Evolutionary conservation across 176 grass and related monocot genomes (phyloP), one percentile per base, ranked within the genome.

Genomic region (Miscanthus lutarioriparius): DNA sequence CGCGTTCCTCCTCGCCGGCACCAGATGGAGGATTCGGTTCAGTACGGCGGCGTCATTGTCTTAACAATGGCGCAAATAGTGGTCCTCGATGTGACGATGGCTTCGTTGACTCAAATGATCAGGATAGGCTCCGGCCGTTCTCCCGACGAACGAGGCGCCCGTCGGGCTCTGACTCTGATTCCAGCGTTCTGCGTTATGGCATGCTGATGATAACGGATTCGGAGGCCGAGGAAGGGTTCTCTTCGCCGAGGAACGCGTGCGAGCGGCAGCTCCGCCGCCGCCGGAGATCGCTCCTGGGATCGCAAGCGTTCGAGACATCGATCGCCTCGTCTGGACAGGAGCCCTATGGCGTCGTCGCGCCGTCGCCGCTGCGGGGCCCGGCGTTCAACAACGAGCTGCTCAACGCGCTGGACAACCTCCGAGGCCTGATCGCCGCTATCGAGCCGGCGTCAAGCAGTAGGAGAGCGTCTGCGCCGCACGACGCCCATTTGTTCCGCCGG

Each of bases 391-490:
- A 36, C 56, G 86, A 84, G 2, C 44, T 88, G 43, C 75, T 88
- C 32, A 43, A 48, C 40, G 74, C 74, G 41, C 80, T 88, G 41
- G 74, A 83, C 86, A 73, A 17, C 54, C 86, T 88, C 56, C 80
- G 86, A 1, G 27, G 54, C 12, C 13, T 88, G 74, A 64, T 88
- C 80, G 74, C 58, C 33, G 35, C 67, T 58, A 30, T 88, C 67
- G 74, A 83, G 44, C 74, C 80, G 73, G n/a, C 11, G 15, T 14
- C 67, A 32, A 78, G 8, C 53, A 4, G 49, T 56, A 20, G 44
- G 2, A 51, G 40, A 8, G 54, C 80, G 41, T 23, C n/a, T 19
- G 82, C 33, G 75, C 80, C 67, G 32, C 80, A 40, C 41, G 80
- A 78, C 23, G 77, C 80, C 19, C 74, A 67, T 2, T 3, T 79